phyloP scores from a whole-genome alignment of 129 eudicot genomes.

The Glebionis coronaria region DNA sequence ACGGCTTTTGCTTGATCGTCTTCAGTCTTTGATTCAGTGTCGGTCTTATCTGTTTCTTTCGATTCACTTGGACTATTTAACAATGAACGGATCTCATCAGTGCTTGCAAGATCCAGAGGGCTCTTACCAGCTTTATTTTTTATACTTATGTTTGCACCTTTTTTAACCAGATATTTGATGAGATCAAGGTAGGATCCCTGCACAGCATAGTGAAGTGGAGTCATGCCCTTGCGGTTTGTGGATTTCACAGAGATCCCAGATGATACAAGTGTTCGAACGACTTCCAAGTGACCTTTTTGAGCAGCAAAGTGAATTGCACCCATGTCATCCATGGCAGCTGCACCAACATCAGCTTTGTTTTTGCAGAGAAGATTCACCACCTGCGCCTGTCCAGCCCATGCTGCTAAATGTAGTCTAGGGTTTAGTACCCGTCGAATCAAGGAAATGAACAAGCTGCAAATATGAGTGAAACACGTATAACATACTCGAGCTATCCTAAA shows the following conservation, averaged over 20 bases:
- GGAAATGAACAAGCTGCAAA: slow-evolving; percentile 32
- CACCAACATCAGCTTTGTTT: slow-evolving; percentile 88
- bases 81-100: slow-evolving; percentile 62
- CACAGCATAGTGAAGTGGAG: slow-evolving; percentile 88
- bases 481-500: too few relatives aligned
- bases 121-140: slow-evolving; percentile 91
- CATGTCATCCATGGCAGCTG: slow-evolving; percentile 98
- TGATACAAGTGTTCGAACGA: slow-evolving; percentile 55
- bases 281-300: slow-evolving; percentile 92
- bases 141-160: slow-evolving; percentile 52
- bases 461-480: neutral
- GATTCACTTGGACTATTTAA: slow-evolving; percentile 34
- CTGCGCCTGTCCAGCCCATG: slow-evolving; percentile 89
- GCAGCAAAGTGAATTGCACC: slow-evolving; percentile 98
- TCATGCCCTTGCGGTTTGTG: slow-evolving; percentile 89
- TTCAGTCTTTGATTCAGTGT: slow-evolving; percentile 30
- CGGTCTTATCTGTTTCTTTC: slow-evolving; percentile 27
- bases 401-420: slow-evolving; percentile 89
- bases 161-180: slow-evolving; percentile 80
- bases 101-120: slow-evolving; percentile 67
- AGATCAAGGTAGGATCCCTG: slow-evolving; percentile 88
- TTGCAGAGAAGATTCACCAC: slow-evolving; percentile 76
- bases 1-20: slow-evolving; percentile 23
- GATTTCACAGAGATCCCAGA: slow-evolving; percentile 80
- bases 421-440: slow-evolving; percentile 37